Conservation (phyloP, 2,329 filamentous ascomycete genomes). For the Capronia americana region DNA sequence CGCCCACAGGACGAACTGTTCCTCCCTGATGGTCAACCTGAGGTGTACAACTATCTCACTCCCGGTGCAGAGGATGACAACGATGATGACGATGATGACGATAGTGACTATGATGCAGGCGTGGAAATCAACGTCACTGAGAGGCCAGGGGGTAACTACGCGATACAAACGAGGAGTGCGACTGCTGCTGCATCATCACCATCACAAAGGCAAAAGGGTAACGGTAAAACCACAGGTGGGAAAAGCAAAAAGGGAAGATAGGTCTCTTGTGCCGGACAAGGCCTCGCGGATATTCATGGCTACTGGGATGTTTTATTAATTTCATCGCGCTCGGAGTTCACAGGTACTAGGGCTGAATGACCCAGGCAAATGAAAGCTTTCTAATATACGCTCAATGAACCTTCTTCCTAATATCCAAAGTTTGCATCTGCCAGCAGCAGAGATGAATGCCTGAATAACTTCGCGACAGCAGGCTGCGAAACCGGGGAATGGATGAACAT, state of each 20-base stretch:
- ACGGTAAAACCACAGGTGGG: slow-evolving; percentile 21
- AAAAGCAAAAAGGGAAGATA: slow-evolving; percentile 34
- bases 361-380: neutral
- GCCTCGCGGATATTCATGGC: slow-evolving; percentile 8
- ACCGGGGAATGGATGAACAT: no score
- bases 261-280: neutral
- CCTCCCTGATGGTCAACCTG: slow-evolving; percentile 28
- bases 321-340: slow-evolving; percentile 3
- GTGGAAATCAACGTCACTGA: slow-evolving; percentile 35
- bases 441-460: neutral
- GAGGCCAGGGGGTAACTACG: slow-evolving; percentile 29
- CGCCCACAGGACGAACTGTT: slow-evolving; percentile 38
- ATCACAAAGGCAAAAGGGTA: slow-evolving; percentile 10
- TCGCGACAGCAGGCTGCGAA: no score
- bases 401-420: neutral
- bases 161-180: slow-evolving; percentile 39
- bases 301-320: neutral
- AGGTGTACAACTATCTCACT: slow-evolving; percentile 36
- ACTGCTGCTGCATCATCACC: slow-evolving; percentile 21
- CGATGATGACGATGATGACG: slow-evolving; percentile 34
- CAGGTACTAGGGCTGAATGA: neutral
- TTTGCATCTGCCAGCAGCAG: neutral
- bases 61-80: slow-evolving; percentile 31
- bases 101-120: slow-evolving; percentile 29
- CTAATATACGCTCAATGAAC: neutral